A percentile compares a stretch with the other conserved stretches of the same genome.
phyloP scores from a whole-genome alignment of 306 rosid genomes.

The Urtica urens region DNA sequence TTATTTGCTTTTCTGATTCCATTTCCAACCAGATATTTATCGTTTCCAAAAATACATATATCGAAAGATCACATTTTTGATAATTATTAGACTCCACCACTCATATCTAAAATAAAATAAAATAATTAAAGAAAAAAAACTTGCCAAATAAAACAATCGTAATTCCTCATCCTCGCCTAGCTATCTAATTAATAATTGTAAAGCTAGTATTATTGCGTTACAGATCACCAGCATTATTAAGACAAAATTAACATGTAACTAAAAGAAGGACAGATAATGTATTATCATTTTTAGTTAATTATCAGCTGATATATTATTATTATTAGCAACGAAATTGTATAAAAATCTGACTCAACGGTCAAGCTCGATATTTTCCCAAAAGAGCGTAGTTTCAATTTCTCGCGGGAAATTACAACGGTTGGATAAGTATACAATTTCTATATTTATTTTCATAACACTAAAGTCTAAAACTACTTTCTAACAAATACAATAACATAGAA shows the following conservation, averaged over 20 bases:
- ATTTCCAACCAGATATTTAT: too few species aligned
- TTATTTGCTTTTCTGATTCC: background rate
- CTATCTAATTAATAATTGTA: too few species aligned
- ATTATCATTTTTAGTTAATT: too few species aligned
- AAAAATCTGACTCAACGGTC: background rate
- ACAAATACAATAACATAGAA: background rate
- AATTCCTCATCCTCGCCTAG: too few species aligned
- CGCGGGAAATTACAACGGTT: background rate
- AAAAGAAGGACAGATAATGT: too few species aligned
- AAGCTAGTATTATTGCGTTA: constrained; percentile 1
- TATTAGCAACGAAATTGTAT: background rate
- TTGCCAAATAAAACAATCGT: background rate
- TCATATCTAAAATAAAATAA: too few species aligned
- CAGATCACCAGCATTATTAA: background rate
- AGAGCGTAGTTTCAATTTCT: constrained; percentile 7
- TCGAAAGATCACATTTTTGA: too few species aligned
- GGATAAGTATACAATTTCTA: background rate
- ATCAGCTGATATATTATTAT: background rate
- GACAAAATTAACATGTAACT: too few species aligned
- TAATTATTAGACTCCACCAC: too few species aligned
- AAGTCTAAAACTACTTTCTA: background rate
- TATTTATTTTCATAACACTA: background rate
- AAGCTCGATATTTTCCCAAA: background rate
- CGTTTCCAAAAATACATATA: too few species aligned
- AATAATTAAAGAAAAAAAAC: background rate